A percentile compares a stretch with the other conserved stretches of the same genome.
Evolutionary conservation across 306 rosid species (phyloP).

Genomic region (Argentina anserina): DNA sequence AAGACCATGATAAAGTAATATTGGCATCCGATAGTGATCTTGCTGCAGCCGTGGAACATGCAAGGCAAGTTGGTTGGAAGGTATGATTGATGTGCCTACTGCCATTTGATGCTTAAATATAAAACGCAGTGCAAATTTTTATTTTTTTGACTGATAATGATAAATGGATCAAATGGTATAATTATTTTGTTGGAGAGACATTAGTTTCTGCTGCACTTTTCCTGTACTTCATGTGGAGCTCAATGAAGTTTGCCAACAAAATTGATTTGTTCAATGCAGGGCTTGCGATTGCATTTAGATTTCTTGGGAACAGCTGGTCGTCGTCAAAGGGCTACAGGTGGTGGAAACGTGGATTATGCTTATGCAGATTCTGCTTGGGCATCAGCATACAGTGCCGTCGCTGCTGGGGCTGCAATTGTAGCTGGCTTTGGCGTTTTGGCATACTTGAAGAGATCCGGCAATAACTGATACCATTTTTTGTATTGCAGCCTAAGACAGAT

Average conservation of each 20-base stretch:
- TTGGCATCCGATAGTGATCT: slow-evolving; percentile 90
- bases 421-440: slow-evolving; percentile 63
- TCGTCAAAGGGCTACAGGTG: slow-evolving; percentile 26
- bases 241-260: slow-evolving; percentile 23
- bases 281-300: slow-evolving; percentile 85
- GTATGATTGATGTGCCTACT: slow-evolving; percentile 34
- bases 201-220: neutral
- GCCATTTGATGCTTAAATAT: neutral
- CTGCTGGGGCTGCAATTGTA: slow-evolving; percentile 74
- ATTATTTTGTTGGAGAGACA: neutral
- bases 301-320: slow-evolving; percentile 45
- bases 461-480: slow-evolving; percentile 13
- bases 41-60: slow-evolving; percentile 85
- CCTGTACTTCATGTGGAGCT: neutral
- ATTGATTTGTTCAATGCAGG: slow-evolving; percentile 46
- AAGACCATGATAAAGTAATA: slow-evolving; percentile 78
- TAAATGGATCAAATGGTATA: neutral
- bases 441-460: slow-evolving; percentile 43
- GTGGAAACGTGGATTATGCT: slow-evolving; percentile 38
- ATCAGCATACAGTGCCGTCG: slow-evolving; percentile 50
- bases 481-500: neutral
- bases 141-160: neutral
- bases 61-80: slow-evolving; percentile 82
- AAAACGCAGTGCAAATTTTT: neutral
- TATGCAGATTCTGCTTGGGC: slow-evolving; percentile 54